Conservation (phyloP, 768 basidiomycete genomes). For the Hericium rajendrae region DNA sequence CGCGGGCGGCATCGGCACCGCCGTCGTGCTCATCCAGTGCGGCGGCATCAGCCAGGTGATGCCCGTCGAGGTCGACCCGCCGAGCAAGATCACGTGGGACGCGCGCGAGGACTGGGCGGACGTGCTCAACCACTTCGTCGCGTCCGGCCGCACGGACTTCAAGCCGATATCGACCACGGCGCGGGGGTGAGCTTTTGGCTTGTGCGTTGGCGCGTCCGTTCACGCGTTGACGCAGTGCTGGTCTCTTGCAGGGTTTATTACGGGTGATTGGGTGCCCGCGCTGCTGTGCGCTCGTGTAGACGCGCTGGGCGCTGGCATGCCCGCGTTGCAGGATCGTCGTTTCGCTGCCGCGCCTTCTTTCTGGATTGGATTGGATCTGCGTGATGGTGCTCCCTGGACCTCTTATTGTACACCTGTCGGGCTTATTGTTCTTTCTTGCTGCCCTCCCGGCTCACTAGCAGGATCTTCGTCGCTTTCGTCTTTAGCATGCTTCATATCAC, state of each 20-base stretch:
- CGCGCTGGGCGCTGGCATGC: background rate
- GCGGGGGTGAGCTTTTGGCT: constrained; percentile 47
- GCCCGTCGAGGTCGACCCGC: constrained; percentile 80
- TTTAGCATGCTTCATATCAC: too few relatives aligned
- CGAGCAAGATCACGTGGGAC: constrained; percentile 70
- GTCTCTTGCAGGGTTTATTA: constrained; percentile 9
- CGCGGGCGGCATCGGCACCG: constrained; percentile 66
- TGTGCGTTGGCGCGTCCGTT: background rate
- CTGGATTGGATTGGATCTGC: background rate
- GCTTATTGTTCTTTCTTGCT: too few relatives aligned
- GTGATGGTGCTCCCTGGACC: background rate
- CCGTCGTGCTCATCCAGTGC: constrained; percentile 70
- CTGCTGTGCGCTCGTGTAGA: constrained; percentile 8
- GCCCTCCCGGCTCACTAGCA: too few relatives aligned
- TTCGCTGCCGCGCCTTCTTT: background rate
- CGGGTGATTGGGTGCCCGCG: constrained; percentile 9
- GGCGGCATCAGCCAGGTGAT: constrained; percentile 71
- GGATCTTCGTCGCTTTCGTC: too few relatives aligned
- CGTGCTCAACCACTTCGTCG: constrained; percentile 63
- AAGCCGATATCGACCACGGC: constrained; percentile 74
- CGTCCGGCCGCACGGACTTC: constrained; percentile 66
- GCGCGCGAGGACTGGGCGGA: constrained; percentile 61
- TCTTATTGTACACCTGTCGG: background rate
- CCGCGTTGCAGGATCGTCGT: too few relatives aligned
- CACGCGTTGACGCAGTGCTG: background rate